phyloP scores from a whole-genome alignment of 306 rosid genomes.

The Vigna hirtella region DNA sequence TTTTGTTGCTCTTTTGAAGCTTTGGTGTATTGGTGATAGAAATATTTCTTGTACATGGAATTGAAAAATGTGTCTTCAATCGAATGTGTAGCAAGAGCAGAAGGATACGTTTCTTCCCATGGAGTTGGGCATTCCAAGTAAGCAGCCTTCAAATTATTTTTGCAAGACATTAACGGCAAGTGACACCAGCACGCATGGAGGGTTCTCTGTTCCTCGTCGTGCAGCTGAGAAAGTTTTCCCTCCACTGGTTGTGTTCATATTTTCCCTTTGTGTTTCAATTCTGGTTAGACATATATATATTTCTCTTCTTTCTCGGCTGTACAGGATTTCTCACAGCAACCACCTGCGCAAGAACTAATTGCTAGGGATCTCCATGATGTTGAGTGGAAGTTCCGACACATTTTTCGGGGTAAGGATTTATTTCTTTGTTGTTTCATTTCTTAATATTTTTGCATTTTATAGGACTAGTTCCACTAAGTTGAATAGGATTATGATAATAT shows the following conservation, averaged over 20 bases:
- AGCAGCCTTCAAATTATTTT: constrained; percentile 91
- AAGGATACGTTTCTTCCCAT: constrained; percentile 94
- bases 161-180: constrained; percentile 97
- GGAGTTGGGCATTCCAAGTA: constrained; percentile 93
- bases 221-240: constrained; percentile 97
- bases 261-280: constrained; percentile 37
- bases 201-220: constrained; percentile 99
- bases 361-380: constrained; percentile 96
- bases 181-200: constrained; percentile 97
- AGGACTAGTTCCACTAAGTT: neutral
- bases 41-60: constrained; percentile 4
- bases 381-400: constrained; percentile 94
- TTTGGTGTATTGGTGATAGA: neutral
- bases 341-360: constrained; percentile 91
- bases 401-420: constrained; percentile 71
- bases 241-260: constrained; percentile 65
- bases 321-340: constrained; percentile 89
- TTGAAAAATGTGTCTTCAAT: constrained; percentile 29
- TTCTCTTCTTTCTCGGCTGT: constrained; percentile 41
- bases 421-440: neutral
- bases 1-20: constrained; percentile 22
- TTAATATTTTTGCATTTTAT: constrained; percentile 9
- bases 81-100: constrained; percentile 73
- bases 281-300: constrained; percentile 34
- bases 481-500: neutral